phyloP scores from a whole-genome alignment of 331 rosid species.

The Saraca asoca region DNA sequence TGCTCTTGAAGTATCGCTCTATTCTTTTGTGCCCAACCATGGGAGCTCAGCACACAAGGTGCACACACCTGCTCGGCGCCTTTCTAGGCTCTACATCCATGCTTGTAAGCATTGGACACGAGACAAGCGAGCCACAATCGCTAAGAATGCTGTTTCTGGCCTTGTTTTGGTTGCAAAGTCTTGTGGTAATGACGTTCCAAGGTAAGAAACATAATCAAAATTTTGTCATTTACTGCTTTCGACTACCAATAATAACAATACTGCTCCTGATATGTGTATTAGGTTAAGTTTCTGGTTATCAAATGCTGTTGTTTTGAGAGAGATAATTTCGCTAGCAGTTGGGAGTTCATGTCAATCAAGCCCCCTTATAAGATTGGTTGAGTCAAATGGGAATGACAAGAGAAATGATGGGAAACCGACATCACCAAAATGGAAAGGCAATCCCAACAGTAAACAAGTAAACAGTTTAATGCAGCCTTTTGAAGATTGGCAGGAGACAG shows the following conservation, averaged over 20 bases:
- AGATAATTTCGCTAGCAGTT: constrained; percentile 71
- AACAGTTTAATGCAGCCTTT: constrained; percentile 47
- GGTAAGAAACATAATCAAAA: too few species aligned
- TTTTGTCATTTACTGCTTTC: constrained; percentile 27
- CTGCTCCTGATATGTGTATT: constrained; percentile 28
- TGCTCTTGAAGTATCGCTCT: constrained; percentile 90
- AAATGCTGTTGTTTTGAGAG: constrained; percentile 76
- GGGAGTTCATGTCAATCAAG: constrained; percentile 63
- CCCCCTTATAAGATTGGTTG: constrained; percentile 45
- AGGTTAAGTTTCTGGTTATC: constrained; percentile 97
- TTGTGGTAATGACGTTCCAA: constrained; percentile 90
- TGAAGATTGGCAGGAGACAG: constrained; percentile 93
- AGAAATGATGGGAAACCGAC: constrained; percentile 51
- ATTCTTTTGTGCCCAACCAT: constrained; percentile 90
- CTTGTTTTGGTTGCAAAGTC: constrained; percentile 87
- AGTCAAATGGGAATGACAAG: constrained; percentile 61
- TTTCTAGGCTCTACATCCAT: constrained; percentile 81
- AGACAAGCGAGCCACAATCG: constrained; percentile 67
- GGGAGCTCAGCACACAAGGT: constrained; percentile 97
- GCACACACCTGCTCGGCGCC: constrained; percentile 98
- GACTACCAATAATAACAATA: constrained; percentile 30
- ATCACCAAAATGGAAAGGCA: constrained; percentile 55
- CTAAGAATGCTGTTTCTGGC: constrained; percentile 79
- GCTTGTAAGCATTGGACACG: constrained; percentile 84
- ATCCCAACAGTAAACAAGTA: constrained; percentile 50